phyloP scores from a whole-genome alignment of 495 filamentous ascomycete genomes.

The Aspergillus saccharolyticus region DNA sequence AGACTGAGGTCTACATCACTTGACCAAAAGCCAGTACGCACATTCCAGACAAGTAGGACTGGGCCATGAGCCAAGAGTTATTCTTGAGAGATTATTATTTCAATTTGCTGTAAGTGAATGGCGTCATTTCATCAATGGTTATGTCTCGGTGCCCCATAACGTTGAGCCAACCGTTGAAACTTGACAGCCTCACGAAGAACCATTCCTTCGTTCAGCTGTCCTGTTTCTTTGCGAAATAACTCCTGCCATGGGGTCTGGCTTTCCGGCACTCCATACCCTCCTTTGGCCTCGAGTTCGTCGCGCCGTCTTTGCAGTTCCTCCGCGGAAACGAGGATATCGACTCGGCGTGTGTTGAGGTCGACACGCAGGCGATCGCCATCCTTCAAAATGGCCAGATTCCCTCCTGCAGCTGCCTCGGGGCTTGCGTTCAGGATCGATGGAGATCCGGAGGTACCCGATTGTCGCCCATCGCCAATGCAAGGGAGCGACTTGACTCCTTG shows the following conservation, averaged over 20 bases:
- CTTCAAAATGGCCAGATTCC: constrained; percentile 49
- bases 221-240: constrained; percentile 46
- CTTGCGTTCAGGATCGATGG: constrained; percentile 53
- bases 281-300: constrained; percentile 39
- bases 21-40: not conserved
- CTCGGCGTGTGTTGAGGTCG: constrained; percentile 48
- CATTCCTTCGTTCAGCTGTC: constrained; percentile 50
- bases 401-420: constrained; percentile 57
- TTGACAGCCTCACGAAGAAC: constrained; percentile 46
- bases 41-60: not conserved
- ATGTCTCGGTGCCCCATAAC: constrained; percentile 39
- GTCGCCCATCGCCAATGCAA: constrained; percentile 52
- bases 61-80: not conserved
- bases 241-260: constrained; percentile 50
- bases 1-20: not conserved
- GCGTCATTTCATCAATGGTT: constrained; percentile 39
- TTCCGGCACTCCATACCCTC: constrained; percentile 31
- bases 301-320: constrained; percentile 63
- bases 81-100: not conserved
- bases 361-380: constrained; percentile 54
- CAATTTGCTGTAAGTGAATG: not conserved
- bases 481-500: constrained; percentile 46
- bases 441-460: constrained; percentile 52
- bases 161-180: constrained; percentile 50
- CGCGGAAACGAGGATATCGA: constrained; percentile 49